These are phyloP conservation scores for Yamadazyma phyllophila DNA, from an alignment of 805 yeast species.

Conservation along the genomic window DNA sequence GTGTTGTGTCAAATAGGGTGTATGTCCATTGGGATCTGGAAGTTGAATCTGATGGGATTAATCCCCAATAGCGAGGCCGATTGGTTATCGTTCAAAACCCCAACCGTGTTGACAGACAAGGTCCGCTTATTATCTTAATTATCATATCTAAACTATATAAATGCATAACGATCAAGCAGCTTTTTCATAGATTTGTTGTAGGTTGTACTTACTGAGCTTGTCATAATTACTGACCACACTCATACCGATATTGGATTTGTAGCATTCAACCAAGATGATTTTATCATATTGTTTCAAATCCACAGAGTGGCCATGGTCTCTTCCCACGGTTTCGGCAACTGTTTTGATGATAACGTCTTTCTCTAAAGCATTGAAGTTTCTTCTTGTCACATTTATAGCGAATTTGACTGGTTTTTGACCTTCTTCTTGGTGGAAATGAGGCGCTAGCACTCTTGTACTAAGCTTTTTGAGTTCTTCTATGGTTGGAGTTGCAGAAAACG, in stretches of 20 bases:
- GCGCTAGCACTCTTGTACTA: conserved; percentile 57
- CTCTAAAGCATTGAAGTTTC: conserved; percentile 74
- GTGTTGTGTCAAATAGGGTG: conserved; percentile 49
- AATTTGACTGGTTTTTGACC: conserved; percentile 48
- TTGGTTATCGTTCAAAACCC: conserved; percentile 85
- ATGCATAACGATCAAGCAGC: conserved; percentile 4
- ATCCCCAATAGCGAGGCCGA: conserved; percentile 86
- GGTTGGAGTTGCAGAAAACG: conserved; percentile 69
- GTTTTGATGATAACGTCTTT: conserved; percentile 71
- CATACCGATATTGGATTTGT: conserved; percentile 85
- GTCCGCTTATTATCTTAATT: not conserved
- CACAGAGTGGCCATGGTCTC: conserved; percentile 68
- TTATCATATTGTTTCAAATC: conserved; percentile 79
- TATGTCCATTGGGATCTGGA: conserved; percentile 78
- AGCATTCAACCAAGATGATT: conserved; percentile 81
- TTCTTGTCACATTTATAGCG: conserved; percentile 75
- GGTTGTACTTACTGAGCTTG: conserved; percentile 63
- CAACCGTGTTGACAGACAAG: conserved; percentile 17
- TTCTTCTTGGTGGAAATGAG: conserved; percentile 58
- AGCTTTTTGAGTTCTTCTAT: conserved; percentile 63
- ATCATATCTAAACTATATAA: not conserved
- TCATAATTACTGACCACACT: conserved; percentile 72
- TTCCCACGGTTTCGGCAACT: conserved; percentile 71
- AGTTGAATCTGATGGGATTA: conserved; percentile 82
- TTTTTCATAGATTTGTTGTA: conserved; percentile 74